Base-by-base conservation (phyloP, 2,329 filamentous ascomycete genomes). In the Nigrograna mackinnonii region DNA sequence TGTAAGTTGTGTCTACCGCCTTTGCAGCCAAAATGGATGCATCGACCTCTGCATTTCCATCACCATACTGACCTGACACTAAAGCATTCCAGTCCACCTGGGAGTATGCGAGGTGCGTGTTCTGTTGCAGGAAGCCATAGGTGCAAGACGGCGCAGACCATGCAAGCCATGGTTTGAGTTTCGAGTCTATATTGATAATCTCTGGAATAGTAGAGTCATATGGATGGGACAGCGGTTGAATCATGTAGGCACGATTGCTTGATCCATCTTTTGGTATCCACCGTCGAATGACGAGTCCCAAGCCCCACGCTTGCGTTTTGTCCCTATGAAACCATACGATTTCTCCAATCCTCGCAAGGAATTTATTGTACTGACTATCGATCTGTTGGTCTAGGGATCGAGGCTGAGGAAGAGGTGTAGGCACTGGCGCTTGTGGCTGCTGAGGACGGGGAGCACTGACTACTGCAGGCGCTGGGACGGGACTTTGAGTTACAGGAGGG, bases 21-120 rank as follows among this genome's bases (percentile, higher is more conserved):
- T 80, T 80, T 12, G 79, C 78, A 13, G 78, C 78, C 22, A 82
- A 69, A 46, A 83, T 82, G 36, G 77, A 80, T 9, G 72, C 79
- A 57, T 83, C 79, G 6, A 82, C 77, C 46, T 79, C 73, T 17
- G 73, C 61, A 41, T 79, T 74, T 12, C 74, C 73, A n/a, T 55
- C 44, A 2, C 78, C 78, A 39, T 67, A 78, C 7, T 71, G 66
- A 6, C 71, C 71, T 22, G 58, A 58, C 3, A 70, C 38, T 24
- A 76, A 58, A 11, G 64, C 70, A 24, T 70, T 62, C 79, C 79
- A 83, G 46, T 80, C 74, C 4, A 78, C 71, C 37, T 68, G 69
- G 14, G 77, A 73, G 52, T 76, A 82, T 4, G 62, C 66, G 3
- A 73, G 55, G 3, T 67, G 55, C 0, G 60, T 51, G 16, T 70